Conservation (phyloP, 495 filamentous ascomycete species). For the Penicillium chermesinum region DNA sequence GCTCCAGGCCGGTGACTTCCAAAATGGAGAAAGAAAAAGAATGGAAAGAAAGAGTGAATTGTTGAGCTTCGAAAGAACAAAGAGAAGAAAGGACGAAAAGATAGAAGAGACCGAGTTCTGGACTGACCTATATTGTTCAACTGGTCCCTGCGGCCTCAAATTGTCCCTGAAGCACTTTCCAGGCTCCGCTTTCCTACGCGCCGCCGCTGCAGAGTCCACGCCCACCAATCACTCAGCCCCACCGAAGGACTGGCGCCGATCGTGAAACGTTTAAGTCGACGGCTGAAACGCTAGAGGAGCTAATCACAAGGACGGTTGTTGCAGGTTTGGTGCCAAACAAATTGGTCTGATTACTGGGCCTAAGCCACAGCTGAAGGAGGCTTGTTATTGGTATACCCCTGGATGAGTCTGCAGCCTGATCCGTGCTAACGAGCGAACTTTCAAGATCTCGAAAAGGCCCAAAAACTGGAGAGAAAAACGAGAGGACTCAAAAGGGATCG, state of each 20-base stretch:
- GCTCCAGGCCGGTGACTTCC: slow-evolving; percentile 5
- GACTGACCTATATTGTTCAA: neutral
- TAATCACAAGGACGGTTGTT: slow-evolving; percentile 17
- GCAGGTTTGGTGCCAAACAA: slow-evolving; percentile 15
- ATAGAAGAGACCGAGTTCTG: neutral
- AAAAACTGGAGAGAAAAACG: neutral
- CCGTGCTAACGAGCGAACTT: neutral
- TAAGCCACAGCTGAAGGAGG: neutral
- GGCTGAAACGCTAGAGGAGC: slow-evolving; percentile 30
- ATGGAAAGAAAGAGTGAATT: neutral
- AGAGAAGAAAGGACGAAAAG: slow-evolving; percentile 1
- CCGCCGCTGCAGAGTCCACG: slow-evolving; percentile 8
- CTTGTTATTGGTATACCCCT: neutral
- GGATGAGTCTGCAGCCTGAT: neutral
- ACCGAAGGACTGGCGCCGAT: slow-evolving; percentile 7
- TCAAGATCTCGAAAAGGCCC: neutral
- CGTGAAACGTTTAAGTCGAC: slow-evolving; percentile 31
- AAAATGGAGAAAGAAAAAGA: neutral
- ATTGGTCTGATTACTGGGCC: slow-evolving; percentile 4
- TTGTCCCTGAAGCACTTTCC: slow-evolving; percentile 7
- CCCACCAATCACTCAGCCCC: slow-evolving; percentile 24
- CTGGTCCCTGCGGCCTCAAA: slow-evolving; percentile 6
- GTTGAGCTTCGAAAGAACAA: slow-evolving; percentile 1
- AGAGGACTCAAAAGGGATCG: neutral
- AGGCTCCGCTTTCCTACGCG: slow-evolving; percentile 11